Percentiles rank a stretch among this genome's conserved stretches.
phyloP scores from a whole-genome alignment of 202 grass and related monocot genomes.

The Musa balbisiana region DNA sequence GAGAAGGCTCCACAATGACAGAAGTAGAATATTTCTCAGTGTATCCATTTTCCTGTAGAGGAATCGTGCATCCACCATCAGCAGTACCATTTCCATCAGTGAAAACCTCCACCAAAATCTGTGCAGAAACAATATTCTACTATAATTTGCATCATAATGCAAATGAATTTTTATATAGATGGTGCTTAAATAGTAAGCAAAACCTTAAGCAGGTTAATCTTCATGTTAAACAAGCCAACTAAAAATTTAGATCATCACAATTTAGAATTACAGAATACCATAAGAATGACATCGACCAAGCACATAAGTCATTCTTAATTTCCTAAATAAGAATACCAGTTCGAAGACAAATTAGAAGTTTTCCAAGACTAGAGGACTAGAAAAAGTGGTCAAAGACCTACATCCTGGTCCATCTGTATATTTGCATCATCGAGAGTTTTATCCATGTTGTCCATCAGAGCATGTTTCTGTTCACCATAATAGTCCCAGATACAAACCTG shows the following conservation, averaged over 20 bases:
- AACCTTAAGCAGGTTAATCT: neutral
- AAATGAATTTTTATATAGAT: neutral
- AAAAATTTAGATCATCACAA: neutral
- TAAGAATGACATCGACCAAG: constrained; percentile 5
- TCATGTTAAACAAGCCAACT: neutral
- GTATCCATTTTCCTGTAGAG: constrained; percentile 64
- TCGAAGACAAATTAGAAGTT: neutral
- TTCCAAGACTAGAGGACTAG: constrained; percentile 19
- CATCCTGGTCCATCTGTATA: constrained; percentile 99
- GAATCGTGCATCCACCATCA: constrained; percentile 64
- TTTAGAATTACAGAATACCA: neutral
- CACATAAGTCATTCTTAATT: constrained; percentile 4
- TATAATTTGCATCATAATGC: neutral
- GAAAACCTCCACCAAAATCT: constrained; percentile 85
- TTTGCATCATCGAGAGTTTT: constrained; percentile 95
- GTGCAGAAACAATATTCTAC: constrained; percentile 25
- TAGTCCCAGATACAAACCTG: constrained; percentile 94
- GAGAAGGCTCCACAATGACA: constrained; percentile 49
- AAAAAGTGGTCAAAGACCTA: constrained; percentile 33
- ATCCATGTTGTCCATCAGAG: constrained; percentile 85
- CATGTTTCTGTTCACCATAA: constrained; percentile 82
- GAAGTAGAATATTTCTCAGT: constrained; percentile 54
- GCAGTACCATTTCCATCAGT: constrained; percentile 51
- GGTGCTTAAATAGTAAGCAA: neutral
- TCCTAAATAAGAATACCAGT: neutral